Conservation (phyloP, 345 rosid genomes). For the Arabis alpina region DNA sequence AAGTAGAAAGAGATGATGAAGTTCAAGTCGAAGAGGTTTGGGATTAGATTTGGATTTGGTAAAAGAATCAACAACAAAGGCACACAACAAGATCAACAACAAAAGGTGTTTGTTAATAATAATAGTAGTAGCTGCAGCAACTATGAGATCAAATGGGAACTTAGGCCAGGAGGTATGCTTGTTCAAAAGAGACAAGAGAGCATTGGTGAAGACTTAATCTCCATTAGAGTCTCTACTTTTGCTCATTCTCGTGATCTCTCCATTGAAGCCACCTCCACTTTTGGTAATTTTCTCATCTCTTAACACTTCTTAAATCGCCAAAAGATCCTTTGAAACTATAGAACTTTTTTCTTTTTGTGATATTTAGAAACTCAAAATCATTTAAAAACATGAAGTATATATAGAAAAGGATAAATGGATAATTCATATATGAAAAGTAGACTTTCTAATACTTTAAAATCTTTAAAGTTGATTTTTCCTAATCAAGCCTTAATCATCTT, state of each 20-base stretch:
- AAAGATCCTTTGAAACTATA: too few species aligned
- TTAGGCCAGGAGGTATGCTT: conserved; percentile 91
- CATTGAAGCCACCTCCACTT: conserved; percentile 80
- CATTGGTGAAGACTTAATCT: conserved; percentile 56
- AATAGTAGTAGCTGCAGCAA: conserved; percentile 24
- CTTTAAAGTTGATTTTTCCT: too few species aligned
- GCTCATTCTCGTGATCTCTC: conserved; percentile 72
- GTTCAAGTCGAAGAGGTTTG: conserved; percentile 73
- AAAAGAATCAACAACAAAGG: conserved; percentile 36
- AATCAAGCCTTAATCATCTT: too few species aligned
- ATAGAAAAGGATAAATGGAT: too few species aligned
- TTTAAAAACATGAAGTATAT: too few species aligned
- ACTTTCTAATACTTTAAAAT: too few species aligned
- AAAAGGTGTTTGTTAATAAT: conserved; percentile 42
- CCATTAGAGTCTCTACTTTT: conserved; percentile 72
- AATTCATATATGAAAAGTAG: too few species aligned
- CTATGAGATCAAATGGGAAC: conserved; percentile 82
- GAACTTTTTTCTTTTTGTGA: too few species aligned
- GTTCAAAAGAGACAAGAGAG: conserved; percentile 76
- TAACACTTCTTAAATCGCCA: neutral
- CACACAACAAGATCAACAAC: conserved; percentile 39
- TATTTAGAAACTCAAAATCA: too few species aligned
- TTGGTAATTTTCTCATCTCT: conserved; percentile 54
- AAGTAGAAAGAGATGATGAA: conserved; percentile 53
- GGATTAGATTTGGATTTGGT: conserved; percentile 61